A percentile compares a stretch with the other conserved stretches of the same genome.
Evolutionary conservation across 2,329 filamentous ascomycete species (phyloP).

Genomic region (Aspergillus sp.): DNA sequence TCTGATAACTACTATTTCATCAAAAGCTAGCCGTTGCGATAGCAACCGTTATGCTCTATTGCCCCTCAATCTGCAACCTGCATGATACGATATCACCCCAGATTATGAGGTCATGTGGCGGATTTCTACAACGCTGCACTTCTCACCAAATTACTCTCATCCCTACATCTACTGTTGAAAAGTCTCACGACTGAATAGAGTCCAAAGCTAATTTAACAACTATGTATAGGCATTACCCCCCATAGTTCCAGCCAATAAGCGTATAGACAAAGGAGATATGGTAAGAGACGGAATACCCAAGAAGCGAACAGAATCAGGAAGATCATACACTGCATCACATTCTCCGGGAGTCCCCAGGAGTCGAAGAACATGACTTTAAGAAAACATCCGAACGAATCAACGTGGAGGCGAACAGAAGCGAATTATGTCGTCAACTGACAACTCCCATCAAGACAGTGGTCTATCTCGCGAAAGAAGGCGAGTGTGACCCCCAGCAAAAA

Average conservation of each 20-base stretch:
- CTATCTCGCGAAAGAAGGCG: conserved; percentile 31
- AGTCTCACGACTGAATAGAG: background rate
- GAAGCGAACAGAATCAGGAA: conserved; percentile 13
- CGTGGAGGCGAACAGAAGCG: conserved; percentile 25
- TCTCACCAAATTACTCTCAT: too few relatives aligned
- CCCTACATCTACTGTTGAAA: background rate
- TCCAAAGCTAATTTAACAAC: conserved; percentile 18
- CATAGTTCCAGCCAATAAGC: conserved; percentile 5
- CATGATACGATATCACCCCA: too few relatives aligned
- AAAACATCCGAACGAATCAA: conserved; percentile 32
- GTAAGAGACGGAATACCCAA: conserved; percentile 18
- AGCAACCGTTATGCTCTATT: background rate
- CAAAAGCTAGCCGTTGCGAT: background rate
- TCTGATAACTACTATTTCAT: background rate
- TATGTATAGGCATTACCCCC: conserved; percentile 17
- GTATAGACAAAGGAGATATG: conserved; percentile 23
- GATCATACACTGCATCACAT: conserved; percentile 27
- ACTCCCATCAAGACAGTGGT: conserved; percentile 21
- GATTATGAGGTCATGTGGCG: background rate
- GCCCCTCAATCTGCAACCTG: background rate
- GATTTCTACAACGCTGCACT: background rate
- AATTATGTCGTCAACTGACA: conserved; percentile 23
- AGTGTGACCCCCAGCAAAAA: conserved; percentile 33
- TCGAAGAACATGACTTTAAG: conserved; percentile 11
- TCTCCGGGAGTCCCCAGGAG: conserved; percentile 25